Conservation (phyloP, 257 asterid genomes). For the Linderniella brevidens region DNA sequence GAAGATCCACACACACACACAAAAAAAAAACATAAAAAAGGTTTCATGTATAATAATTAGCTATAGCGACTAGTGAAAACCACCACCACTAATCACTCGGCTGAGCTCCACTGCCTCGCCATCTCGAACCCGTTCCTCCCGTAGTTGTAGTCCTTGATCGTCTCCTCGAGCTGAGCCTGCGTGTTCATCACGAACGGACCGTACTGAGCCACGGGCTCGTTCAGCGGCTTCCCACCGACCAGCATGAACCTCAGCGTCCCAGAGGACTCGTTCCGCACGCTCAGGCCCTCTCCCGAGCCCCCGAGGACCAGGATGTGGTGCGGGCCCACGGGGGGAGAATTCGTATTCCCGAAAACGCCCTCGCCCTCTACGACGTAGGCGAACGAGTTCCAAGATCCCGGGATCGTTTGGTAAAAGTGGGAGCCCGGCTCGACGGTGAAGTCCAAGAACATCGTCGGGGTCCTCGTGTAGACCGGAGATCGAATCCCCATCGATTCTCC, state of each 20-base stretch:
- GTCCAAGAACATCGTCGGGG: constrained; percentile 86
- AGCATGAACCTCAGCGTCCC: constrained; percentile 45
- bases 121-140: constrained; percentile 73
- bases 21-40: too few species aligned
- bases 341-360: constrained; percentile 44
- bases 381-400: constrained; percentile 65
- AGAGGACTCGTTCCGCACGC: constrained; percentile 65
- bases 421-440: constrained; percentile 43
- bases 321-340: constrained; percentile 28
- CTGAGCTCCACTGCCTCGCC: constrained; percentile 69
- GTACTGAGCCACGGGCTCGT: constrained; percentile 70
- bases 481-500: constrained; percentile 88
- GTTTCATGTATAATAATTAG: neutral
- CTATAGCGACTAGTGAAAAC: neutral
- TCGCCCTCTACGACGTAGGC: constrained; percentile 64
- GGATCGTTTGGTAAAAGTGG: constrained; percentile 51
- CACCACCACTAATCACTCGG: neutral
- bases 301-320: constrained; percentile 74
- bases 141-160: constrained; percentile 65
- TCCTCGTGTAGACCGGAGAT: constrained; percentile 66
- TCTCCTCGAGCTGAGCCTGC: constrained; percentile 58
- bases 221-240: constrained; percentile 70
- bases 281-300: constrained; percentile 69
- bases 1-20: too few species aligned
- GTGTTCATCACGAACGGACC: constrained; percentile 99